These are phyloP conservation scores for Noccaea caerulescens DNA, from an alignment of 345 rosid species.

Conservation along the genomic window DNA sequence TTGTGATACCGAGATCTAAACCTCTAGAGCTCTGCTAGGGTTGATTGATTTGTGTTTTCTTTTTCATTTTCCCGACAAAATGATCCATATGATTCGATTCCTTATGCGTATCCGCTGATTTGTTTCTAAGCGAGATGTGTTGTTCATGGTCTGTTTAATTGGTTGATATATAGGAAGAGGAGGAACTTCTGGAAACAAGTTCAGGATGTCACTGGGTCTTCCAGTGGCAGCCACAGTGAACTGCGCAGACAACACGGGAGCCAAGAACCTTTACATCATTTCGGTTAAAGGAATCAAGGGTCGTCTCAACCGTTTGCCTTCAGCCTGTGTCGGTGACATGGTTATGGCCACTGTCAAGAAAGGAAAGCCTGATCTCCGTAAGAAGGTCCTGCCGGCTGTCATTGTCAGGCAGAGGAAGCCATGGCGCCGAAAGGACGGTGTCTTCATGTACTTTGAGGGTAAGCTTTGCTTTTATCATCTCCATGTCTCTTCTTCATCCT, in stretches of 20 bases:
- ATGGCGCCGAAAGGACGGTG: constrained; percentile 56
- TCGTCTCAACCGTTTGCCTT: constrained; percentile 50
- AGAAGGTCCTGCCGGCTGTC: constrained; percentile 52
- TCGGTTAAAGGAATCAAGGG: constrained; percentile 52
- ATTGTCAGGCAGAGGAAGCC: constrained; percentile 54
- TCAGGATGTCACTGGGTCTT: constrained; percentile 51
- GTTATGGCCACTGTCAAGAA: constrained; percentile 53
- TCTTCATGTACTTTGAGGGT: constrained; percentile 51
- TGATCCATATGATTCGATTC: neutral
- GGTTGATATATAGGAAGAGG: constrained; percentile 39
- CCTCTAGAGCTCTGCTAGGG: neutral
- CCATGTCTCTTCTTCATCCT: no score
- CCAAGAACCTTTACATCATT: constrained; percentile 50
- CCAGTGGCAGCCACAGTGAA: constrained; percentile 52
- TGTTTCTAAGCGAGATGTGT: no score
- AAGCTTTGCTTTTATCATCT: neutral
- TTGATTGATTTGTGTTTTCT: neutral
- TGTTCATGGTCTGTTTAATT: neutral
- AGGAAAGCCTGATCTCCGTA: constrained; percentile 51
- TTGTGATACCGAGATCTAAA: neutral
- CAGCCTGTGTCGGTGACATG: constrained; percentile 52
- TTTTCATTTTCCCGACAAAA: neutral
- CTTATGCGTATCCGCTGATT: no score
- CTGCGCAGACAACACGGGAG: constrained; percentile 52
- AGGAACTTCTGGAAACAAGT: constrained; percentile 52